A percentile compares a stretch with the other conserved stretches of the same genome.
Evolutionary conservation across 441 rosid species (phyloP).

Genomic region (Erodium texanum): DNA sequence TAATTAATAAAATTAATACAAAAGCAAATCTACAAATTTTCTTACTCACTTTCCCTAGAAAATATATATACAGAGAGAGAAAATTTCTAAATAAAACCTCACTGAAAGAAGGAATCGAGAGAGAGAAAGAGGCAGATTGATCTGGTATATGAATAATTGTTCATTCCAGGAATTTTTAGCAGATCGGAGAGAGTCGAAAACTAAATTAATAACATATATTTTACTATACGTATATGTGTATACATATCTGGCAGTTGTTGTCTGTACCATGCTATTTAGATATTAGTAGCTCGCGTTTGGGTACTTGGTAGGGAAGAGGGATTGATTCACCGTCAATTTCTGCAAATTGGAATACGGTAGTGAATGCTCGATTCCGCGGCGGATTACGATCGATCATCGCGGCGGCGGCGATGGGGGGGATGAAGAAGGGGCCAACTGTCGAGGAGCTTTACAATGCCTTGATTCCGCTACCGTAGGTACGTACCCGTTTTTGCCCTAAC

Average conservation of each 20-base stretch:
- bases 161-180: constrained; percentile 15
- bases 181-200: constrained; percentile 20
- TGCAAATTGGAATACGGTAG: constrained; percentile 1
- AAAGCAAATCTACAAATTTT: constrained; percentile 5
- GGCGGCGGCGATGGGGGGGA: constrained; percentile 18
- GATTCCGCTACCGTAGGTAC: constrained; percentile 40
- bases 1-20: not conserved
- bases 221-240: constrained; percentile 6
- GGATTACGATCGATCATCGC: constrained; percentile 22
- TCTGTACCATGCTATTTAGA: not conserved
- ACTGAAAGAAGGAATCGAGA: constrained; percentile 13
- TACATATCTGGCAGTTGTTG: not conserved
- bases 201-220: constrained; percentile 8
- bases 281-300: constrained; percentile 12
- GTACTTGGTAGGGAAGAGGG: constrained; percentile 18
- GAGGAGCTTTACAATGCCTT: constrained; percentile 32
- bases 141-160: constrained; percentile 9
- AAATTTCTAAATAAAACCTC: constrained; percentile 15
- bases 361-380: constrained; percentile 20
- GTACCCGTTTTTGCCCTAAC: constrained; percentile 28
- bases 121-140: constrained; percentile 13
- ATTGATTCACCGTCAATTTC: constrained; percentile 19
- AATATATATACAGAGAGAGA: not conserved
- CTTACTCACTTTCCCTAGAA: not conserved
- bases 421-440: constrained; percentile 24